phyloP scores from a whole-genome alignment of 192 early-diverging fungal species.

The Backusella psychrophila region DNA sequence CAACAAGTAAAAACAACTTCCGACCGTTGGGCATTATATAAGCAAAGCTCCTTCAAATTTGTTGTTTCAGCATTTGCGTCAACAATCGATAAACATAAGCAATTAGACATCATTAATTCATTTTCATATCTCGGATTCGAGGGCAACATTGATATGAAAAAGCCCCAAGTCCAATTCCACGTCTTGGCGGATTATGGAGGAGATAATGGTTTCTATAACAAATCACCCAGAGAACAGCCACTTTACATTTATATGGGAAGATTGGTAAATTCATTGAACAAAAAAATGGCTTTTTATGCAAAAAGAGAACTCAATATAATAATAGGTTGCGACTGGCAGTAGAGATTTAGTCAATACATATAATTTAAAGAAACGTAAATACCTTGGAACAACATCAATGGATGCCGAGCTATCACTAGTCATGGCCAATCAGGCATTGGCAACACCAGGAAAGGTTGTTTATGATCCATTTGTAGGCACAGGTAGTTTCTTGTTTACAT shows the following conservation, averaged over 20 bases:
- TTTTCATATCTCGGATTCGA: constrained; percentile 84
- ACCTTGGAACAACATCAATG: constrained; percentile 97
- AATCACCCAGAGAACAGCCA: not conserved
- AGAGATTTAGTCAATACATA: constrained; percentile 75
- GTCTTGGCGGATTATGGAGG: constrained; percentile 79
- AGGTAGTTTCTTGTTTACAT: constrained; percentile 89
- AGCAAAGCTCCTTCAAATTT: constrained; percentile 69
- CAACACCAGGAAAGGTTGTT: constrained; percentile 67
- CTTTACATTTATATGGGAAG: constrained; percentile 67
- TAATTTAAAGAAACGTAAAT: constrained; percentile 93
- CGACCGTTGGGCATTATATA: constrained; percentile 56
- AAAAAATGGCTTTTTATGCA: not conserved
- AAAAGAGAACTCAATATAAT: not conserved
- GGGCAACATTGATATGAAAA: constrained; percentile 83
- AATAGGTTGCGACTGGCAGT: constrained; percentile 66
- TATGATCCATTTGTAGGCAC: constrained; percentile 99
- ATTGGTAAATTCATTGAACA: constrained; percentile 37
- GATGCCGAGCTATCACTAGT: constrained; percentile 96
- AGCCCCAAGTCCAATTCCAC: constrained; percentile 71
- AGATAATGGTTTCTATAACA: constrained; percentile 25
- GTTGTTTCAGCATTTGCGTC: constrained; percentile 72
- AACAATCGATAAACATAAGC: constrained; percentile 69
- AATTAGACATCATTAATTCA: constrained; percentile 76
- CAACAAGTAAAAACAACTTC: constrained; percentile 53
- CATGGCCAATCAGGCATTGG: constrained; percentile 93